phyloP scores from a whole-genome alignment of 768 basidiomycete species.

The Pleurotus cornucopiae region DNA sequence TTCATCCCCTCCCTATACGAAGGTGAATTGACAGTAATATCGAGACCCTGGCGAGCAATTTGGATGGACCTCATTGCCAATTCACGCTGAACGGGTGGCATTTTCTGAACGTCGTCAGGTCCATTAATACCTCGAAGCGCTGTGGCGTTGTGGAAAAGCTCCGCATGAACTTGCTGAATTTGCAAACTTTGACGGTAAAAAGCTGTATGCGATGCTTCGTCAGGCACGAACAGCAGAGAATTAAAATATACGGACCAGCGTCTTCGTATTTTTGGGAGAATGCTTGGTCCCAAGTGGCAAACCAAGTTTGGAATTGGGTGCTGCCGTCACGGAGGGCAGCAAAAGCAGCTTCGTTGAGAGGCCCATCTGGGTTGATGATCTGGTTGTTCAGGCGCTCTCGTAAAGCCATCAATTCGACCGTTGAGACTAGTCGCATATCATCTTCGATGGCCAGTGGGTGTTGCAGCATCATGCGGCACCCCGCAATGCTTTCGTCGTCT shows the following conservation, averaged over 20 bases:
- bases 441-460: constrained; percentile 90
- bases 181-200: constrained; percentile 88
- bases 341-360: constrained; percentile 71
- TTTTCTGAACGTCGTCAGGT: constrained; percentile 80
- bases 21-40: constrained; percentile 80
- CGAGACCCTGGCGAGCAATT: constrained; percentile 75
- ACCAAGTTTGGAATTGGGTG: constrained; percentile 78
- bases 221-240: neutral
- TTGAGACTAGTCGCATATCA: constrained; percentile 92
- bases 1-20: constrained; percentile 90
- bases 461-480: constrained; percentile 73
- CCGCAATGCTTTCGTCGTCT: constrained; percentile 86
- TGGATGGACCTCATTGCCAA: constrained; percentile 80
- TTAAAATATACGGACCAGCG: constrained; percentile 48
- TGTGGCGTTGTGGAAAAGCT: constrained; percentile 80
- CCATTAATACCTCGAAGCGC: constrained; percentile 80
- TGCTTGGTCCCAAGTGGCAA: constrained; percentile 69
- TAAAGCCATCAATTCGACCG: constrained; percentile 88
- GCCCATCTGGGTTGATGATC: constrained; percentile 72
- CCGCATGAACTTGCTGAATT: constrained; percentile 85
- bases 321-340: constrained; percentile 70
- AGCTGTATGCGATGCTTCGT: constrained; percentile 31
- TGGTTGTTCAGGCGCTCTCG: constrained; percentile 84
- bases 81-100: constrained; percentile 73
- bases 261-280: constrained; percentile 83